phyloP scores from a whole-genome alignment of 1,284 basidiomycete genomes.

The Sanghuangporus weigelae region DNA sequence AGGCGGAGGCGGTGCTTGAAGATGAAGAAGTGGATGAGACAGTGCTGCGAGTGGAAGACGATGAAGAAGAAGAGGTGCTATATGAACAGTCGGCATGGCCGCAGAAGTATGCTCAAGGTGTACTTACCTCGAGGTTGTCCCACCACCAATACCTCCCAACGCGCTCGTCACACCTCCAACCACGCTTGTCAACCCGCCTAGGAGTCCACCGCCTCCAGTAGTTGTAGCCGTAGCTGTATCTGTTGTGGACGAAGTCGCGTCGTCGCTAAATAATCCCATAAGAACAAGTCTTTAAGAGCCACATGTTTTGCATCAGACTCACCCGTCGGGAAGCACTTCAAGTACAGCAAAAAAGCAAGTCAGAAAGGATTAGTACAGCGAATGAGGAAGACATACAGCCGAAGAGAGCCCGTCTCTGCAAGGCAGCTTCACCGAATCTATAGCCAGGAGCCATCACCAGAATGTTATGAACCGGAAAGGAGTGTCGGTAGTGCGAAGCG shows the following conservation, averaged over 20 bases:
- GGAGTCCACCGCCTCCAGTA: slow-evolving; percentile 2
- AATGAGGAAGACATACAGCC: slow-evolving; percentile 10
- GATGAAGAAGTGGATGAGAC: slow-evolving; percentile 7
- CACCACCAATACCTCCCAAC: not conserved
- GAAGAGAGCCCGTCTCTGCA: slow-evolving; percentile 15
- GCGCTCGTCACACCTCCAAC: slow-evolving; percentile 12
- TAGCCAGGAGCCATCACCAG: not conserved
- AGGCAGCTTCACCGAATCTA: not conserved
- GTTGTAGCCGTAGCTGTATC: not conserved
- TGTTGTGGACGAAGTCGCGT: slow-evolving; percentile 1
- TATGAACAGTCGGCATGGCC: not conserved
- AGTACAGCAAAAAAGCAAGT: not conserved
- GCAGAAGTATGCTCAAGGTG: not conserved
- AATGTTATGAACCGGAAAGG: not conserved
- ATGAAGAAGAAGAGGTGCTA: slow-evolving; percentile 5
- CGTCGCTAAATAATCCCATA: not conserved
- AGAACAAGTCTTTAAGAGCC: not conserved
- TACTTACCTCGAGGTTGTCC: slow-evolving; percentile 5
- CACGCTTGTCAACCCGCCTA: slow-evolving; percentile 8
- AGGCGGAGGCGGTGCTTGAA: not conserved
- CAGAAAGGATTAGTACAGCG: not conserved
- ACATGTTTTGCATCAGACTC: not conserved
- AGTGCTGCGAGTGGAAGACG: not conserved
- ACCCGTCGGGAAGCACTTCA: slow-evolving; percentile 15
- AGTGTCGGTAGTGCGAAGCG: not conserved